phyloP scores from a whole-genome alignment of 164 flowering plant species.

The Taxillus chinensis region DNA sequence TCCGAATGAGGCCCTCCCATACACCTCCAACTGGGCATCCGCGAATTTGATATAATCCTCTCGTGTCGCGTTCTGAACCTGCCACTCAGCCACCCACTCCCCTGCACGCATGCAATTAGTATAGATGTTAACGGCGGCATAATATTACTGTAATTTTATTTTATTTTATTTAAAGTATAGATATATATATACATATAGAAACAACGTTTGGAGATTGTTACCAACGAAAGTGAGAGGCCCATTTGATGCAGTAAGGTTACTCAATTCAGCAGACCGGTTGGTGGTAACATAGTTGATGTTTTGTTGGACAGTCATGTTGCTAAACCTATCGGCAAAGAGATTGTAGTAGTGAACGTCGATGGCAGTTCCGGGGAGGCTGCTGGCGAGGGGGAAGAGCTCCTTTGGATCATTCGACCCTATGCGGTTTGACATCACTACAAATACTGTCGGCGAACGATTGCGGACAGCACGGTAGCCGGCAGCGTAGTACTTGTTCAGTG shows the following conservation, averaged over 20 bases:
- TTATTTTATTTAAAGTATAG: too few relatives aligned
- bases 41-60: not conserved
- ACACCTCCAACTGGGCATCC: not conserved
- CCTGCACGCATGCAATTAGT: not conserved
- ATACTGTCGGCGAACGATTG: conserved; percentile 35
- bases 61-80: not conserved
- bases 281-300: conserved; percentile 45
- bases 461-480: conserved; percentile 54
- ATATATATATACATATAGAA: too few relatives aligned
- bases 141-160: too few relatives aligned
- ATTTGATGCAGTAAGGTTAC: conserved; percentile 26
- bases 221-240: conserved; percentile 47
- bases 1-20: not conserved
- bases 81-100: not conserved
- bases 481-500: conserved; percentile 38
- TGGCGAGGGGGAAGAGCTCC: conserved; percentile 51
- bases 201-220: not conserved
- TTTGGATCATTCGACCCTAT: conserved; percentile 24
- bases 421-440: conserved; percentile 42
- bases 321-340: conserved; percentile 23
- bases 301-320: conserved; percentile 37
- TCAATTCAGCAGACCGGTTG: conserved; percentile 31
- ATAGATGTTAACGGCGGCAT: too few relatives aligned
- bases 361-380: conserved; percentile 23
- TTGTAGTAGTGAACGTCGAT: conserved; percentile 65